These are phyloP conservation scores for Coffea humblotiana DNA, from an alignment of 305 asterid genomes.

Conservation along the genomic window DNA sequence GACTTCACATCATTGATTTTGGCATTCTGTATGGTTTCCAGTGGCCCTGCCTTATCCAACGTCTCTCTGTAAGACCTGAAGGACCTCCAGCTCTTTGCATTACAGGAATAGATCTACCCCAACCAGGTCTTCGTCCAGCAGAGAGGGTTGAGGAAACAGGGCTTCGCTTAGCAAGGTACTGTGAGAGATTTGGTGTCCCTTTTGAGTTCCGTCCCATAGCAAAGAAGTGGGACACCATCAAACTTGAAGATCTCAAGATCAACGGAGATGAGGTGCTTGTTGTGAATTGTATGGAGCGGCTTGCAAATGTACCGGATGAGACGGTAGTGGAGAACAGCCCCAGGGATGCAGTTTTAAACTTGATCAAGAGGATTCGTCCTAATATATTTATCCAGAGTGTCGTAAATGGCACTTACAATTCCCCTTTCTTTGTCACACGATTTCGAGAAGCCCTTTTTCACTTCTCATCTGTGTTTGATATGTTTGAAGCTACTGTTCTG, in stretches of 20 bases:
- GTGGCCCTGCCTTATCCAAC: conserved; percentile 80
- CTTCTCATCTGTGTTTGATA: conserved; percentile 60
- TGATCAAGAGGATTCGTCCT: conserved; percentile 52
- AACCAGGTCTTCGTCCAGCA: conserved; percentile 63
- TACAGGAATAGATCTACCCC: conserved; percentile 74
- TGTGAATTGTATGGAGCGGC: conserved; percentile 60
- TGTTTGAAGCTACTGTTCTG: conserved; percentile 58
- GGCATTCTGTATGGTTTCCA: conserved; percentile 75
- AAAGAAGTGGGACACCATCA: conserved; percentile 57
- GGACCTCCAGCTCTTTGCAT: conserved; percentile 63
- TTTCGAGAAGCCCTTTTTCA: conserved; percentile 62
- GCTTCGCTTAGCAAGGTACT: conserved; percentile 40
- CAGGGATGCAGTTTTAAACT: conserved; percentile 46
- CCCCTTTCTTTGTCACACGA: conserved; percentile 53
- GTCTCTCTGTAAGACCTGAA: conserved; percentile 54
- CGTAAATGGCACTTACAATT: conserved; percentile 49
- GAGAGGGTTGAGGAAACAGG: conserved; percentile 75
- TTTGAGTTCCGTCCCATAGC: conserved; percentile 62
- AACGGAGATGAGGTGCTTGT: conserved; percentile 48
- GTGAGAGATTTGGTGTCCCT: conserved; percentile 56
- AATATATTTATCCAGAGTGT: conserved; percentile 58
- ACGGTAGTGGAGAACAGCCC: conserved; percentile 43
- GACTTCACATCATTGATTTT: conserved; percentile 68
- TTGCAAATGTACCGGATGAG: conserved; percentile 63
- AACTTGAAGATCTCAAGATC: conserved; percentile 45